Evolutionary conservation across 169 alveolate genomes (phyloP), one percentile per base, ranked within the genome.

Genomic region (Babesia bigemina): DNA sequence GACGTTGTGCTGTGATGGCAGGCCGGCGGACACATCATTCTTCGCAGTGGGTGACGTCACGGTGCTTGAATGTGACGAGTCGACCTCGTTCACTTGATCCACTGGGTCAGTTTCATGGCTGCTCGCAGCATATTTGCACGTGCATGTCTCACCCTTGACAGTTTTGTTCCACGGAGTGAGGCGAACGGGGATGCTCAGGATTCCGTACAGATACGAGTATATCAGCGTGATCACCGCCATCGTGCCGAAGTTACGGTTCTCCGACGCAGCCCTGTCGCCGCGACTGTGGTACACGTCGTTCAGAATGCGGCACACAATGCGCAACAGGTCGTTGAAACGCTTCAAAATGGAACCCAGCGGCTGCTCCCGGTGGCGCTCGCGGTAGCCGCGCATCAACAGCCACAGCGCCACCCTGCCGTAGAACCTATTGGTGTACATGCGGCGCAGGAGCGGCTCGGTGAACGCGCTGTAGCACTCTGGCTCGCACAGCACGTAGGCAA

Each of bases 151-250:
- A 16, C 44, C 56, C 76, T 67, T 33, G 1, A 8, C 48, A 10
- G 55, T 17, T 16, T 67, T 67, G 58, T 81, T 70, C 90, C 90
- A 83, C 28, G 86, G 86, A 8, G 79, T 49, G 33, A 74, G 65
- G 21, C 50, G 56, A 6, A 73, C 16, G 13, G 90, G 90, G 13
- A 83, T 56, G 42, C 86, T 74, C 33, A 83, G 61, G 3, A 83
- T n/a, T 0, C 74, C 79, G 72, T 83, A 83, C 10, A 83, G 74
- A 29, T 83, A 83, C 19, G 88, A 81, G 74, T 81, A 81, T 11
- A 81, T 65, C 42, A 81, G n/a, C 48, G 75, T 28, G 29, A 65
- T 56, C 33, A 81, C 71, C n/a, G 77, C 60, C 71, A 65, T 60
- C 28, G 76, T 69, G 28, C 76, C 72, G 72, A 81, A 73, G 49